Base-by-base conservation (phyloP, 225 moss, liverwort and hornwort species). In the Straminergon stramineum region DNA sequence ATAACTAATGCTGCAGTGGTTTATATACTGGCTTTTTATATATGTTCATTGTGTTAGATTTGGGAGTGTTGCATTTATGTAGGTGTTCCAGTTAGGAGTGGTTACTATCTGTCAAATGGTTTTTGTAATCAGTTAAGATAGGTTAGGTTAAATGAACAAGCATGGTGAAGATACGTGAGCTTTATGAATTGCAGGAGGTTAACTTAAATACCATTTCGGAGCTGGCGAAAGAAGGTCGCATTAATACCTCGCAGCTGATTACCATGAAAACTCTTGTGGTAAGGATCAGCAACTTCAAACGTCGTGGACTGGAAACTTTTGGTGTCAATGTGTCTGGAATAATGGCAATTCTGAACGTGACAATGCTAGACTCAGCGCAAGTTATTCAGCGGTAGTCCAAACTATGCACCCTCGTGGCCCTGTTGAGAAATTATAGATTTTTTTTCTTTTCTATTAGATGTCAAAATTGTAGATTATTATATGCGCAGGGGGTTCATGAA, bases 221-320 rank as follows among this genome's bases (percentile, higher is more conserved):
- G 82, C 92, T 99, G 86, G 97, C 94, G 79, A 93, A 87, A 52
- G 93, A 97, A 88, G 99, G 99, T 81, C 94, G 94, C 55, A 94
- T 99, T 91, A 96, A 99, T 90, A 86, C 97, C 37, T 97, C 99
- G 76, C 95, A 99, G 91, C 94, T 97, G n/a, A 95, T 99, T 61
- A 97, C 99, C 62, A 99, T 99, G 97, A 99, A 99, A 90, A 95
- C 99, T 6, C 92, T 99, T 15, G 96, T 97, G 95, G 98, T 98
- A 92, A 85, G 87, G 31, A 58, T 83, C 41, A 57, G 88, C 26
- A 75, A 56, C 82, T 27, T 82, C 22, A 67, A 82, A 70, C 82
- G 57, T 84, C 45, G n/a, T 63, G 14, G 9, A n/a, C 11, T 74
- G 61, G 48, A 57, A 61, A 64, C 65, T 75, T 70, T 34, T 71